Conservation (phyloP, 345 rosid genomes). For the Eucalyptus globulus region DNA sequence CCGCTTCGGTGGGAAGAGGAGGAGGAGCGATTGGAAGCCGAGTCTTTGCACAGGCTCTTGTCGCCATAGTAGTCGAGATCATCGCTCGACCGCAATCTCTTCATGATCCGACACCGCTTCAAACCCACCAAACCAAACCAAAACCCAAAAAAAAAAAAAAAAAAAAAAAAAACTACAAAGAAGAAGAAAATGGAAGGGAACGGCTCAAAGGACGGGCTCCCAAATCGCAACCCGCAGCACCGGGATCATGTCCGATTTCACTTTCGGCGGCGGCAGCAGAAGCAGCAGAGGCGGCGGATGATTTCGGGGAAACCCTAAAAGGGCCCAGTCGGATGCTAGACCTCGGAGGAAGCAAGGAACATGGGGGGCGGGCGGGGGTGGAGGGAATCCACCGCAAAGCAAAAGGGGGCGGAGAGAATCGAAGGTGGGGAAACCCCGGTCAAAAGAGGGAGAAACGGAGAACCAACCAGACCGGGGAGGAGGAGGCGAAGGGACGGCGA, state of each 20-base stretch:
- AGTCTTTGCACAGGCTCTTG: constrained; percentile 2
- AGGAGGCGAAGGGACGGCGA: background rate
- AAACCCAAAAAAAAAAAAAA: background rate
- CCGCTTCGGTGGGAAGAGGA: constrained; percentile 44
- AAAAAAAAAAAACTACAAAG: too few species aligned
- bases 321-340: background rate
- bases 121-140: background rate
- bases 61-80: constrained; percentile 56
- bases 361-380: background rate
- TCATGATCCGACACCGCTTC: constrained; percentile 7
- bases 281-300: background rate
- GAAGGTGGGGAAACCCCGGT: background rate
- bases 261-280: background rate
- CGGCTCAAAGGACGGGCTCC: background rate
- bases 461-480: background rate
- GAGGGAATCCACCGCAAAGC: background rate
- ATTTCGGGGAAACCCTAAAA: background rate
- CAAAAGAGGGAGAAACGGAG: background rate
- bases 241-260: background rate
- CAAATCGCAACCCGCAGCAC: background rate
- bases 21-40: constrained; percentile 31
- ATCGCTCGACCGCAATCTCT: constrained; percentile 79
- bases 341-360: background rate
- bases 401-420: background rate
- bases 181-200: background rate